Evolutionary conservation across 345 rosid species (phyloP).

Genomic region (Brassica nigra): DNA sequence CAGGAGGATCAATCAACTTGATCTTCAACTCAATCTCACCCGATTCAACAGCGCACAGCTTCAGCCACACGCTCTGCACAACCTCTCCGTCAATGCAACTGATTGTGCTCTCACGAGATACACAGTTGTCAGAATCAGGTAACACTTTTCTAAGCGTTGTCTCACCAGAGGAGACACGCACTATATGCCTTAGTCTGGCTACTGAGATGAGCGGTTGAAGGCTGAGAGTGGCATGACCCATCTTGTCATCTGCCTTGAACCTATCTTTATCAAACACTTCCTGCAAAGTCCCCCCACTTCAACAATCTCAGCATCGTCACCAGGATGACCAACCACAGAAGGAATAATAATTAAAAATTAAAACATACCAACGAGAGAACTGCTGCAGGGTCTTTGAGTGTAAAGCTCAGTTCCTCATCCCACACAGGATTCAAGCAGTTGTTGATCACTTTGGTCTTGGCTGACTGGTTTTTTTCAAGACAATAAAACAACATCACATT

Average conservation of each 20-base stretch:
- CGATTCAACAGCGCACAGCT: constrained; percentile 78
- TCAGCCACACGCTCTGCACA: constrained; percentile 87
- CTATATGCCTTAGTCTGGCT: constrained; percentile 73
- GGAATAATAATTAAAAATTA: not conserved
- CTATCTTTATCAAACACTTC: constrained; percentile 97
- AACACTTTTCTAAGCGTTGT: constrained; percentile 80
- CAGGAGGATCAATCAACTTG: constrained; percentile 57
- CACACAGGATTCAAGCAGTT: constrained; percentile 95
- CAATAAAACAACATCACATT: constrained; percentile 12
- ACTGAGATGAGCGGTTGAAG: constrained; percentile 89
- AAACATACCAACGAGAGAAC: constrained; percentile 57
- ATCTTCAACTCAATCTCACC: constrained; percentile 93
- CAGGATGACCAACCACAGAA: constrained; percentile 1
- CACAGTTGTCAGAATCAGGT: constrained; percentile 79
- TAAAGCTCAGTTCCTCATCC: constrained; percentile 86
- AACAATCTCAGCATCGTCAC: constrained; percentile 18
- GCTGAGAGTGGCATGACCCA: constrained; percentile 86
- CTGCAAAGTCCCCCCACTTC: constrained; percentile 41
- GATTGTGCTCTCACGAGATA: constrained; percentile 80
- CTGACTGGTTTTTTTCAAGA: constrained; percentile 54
- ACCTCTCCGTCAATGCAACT: constrained; percentile 73
- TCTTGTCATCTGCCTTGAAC: constrained; percentile 97
- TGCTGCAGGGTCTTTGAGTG: constrained; percentile 72
- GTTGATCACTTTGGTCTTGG: constrained; percentile 88
- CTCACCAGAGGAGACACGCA: constrained; percentile 67